phyloP scores from a whole-genome alignment of 2,329 filamentous ascomycete species.

The Neofusicoccum ribis region DNA sequence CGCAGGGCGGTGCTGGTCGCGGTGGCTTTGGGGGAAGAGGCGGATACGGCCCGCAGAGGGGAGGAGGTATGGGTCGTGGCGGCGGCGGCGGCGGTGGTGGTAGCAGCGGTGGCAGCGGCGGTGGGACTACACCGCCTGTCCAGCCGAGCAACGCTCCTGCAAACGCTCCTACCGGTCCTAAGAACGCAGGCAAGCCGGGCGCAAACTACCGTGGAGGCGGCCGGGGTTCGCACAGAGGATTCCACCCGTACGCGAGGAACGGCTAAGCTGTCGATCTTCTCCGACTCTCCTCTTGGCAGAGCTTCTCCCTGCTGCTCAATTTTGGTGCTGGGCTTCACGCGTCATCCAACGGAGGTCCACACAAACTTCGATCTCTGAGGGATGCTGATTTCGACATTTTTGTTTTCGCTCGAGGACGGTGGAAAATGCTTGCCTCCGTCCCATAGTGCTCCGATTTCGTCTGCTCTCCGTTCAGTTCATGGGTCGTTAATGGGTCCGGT shows the following conservation, averaged over 20 bases:
- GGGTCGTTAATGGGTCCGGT: not conserved
- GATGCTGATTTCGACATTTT: not conserved
- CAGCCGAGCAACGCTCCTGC: conserved; percentile 57
- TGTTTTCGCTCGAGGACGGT: not conserved
- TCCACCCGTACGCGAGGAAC: conserved; percentile 66
- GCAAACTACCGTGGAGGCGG: conserved; percentile 93
- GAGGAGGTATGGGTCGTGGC: conserved; percentile 34
- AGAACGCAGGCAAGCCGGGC: conserved; percentile 88
- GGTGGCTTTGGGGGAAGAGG: conserved; percentile 36
- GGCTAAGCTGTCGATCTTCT: conserved; percentile 5
- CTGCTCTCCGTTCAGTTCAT: not conserved
- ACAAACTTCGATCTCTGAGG: not conserved
- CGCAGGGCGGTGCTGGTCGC: conserved; percentile 51
- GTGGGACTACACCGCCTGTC: conserved; percentile 38
- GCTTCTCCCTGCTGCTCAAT: not conserved
- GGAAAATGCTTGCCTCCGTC: not conserved
- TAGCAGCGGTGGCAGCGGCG: conserved; percentile 30
- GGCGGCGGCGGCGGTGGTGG: conserved; percentile 18
- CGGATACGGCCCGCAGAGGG: conserved; percentile 19
- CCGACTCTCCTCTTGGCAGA: not conserved
- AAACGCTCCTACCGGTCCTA: conserved; percentile 89
- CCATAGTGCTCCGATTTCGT: not conserved
- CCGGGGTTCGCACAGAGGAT: conserved; percentile 70
- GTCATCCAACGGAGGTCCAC: not conserved
- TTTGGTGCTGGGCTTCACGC: not conserved